Conservation (phyloP, 495 filamentous ascomycete genomes). For the Penicillium ochrochloron region DNA sequence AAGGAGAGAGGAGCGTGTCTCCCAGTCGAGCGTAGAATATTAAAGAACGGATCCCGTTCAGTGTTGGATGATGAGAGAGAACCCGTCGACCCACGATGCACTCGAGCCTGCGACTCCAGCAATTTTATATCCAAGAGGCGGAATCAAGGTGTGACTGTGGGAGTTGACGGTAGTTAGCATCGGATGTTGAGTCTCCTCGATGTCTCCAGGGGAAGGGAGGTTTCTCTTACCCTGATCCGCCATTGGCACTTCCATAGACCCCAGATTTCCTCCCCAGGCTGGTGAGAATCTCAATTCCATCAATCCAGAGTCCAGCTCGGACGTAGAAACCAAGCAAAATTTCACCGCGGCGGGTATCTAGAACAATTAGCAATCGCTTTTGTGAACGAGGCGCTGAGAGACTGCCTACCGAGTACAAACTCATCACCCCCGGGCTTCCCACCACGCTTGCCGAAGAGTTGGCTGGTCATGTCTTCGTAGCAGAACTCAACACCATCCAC, state of each 20-base stretch:
- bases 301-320: conserved; percentile 81
- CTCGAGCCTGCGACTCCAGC: conserved; percentile 85
- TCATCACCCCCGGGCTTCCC: conserved; percentile 75
- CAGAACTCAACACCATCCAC: conserved; percentile 90
- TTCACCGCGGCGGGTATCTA: conserved; percentile 84
- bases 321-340: conserved; percentile 86
- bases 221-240: conserved; percentile 76
- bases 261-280: conserved; percentile 84
- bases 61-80: conserved; percentile 83
- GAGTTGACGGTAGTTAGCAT: conserved; percentile 22
- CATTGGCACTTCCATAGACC: conserved; percentile 79
- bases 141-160: conserved; percentile 81
- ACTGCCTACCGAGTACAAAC: conserved; percentile 71
- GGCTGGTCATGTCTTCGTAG: conserved; percentile 85
- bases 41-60: conserved; percentile 28
- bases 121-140: conserved; percentile 87
- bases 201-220: neutral
- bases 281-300: conserved; percentile 89
- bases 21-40: neutral
- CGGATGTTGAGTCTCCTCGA: conserved; percentile 12
- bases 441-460: conserved; percentile 87
- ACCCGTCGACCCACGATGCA: conserved; percentile 83
- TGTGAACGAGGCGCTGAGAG: neutral
- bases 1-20: conserved; percentile 13
- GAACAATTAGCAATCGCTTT: conserved; percentile 26